Conservation (phyloP, 116 monocot species). For the Papilionanthe hybrid region DNA sequence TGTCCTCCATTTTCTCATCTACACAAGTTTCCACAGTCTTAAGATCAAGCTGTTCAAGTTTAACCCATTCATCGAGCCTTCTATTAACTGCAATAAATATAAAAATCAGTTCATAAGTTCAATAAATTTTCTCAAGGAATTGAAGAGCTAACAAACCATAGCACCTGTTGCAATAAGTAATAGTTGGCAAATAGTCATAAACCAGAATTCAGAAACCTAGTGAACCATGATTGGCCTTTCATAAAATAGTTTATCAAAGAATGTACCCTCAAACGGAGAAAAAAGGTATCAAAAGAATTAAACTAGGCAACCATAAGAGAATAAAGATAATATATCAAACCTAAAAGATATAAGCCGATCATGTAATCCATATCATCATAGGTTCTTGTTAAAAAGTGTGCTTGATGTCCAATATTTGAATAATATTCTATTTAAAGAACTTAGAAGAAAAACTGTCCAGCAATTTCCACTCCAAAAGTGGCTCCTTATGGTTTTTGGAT, state of each 20-base stretch:
- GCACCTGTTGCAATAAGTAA: neutral
- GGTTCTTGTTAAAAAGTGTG: neutral
- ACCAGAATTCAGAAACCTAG: neutral
- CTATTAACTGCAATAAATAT: conserved; percentile 61
- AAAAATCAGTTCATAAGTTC: neutral
- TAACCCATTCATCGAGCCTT: conserved; percentile 97
- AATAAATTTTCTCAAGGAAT: neutral
- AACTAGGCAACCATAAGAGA: neutral
- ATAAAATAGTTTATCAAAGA: neutral
- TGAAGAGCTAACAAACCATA: neutral
- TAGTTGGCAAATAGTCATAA: neutral
- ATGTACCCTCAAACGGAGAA: neutral
- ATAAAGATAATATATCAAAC: neutral
- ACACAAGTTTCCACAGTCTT: conserved; percentile 70
- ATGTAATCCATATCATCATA: neutral
- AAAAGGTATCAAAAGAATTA: neutral
- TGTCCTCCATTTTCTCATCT: conserved; percentile 90
- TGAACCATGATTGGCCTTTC: neutral
- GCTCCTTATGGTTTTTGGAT: no score
- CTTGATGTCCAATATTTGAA: no score
- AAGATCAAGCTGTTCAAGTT: conserved; percentile 88
- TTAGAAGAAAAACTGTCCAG: no score
- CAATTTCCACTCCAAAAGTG: no score
- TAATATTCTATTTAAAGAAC: no score
- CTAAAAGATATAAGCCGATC: neutral